A percentile compares a stretch with the other conserved stretches of the same genome.
These are phyloP conservation scores for Aspergillus glaucus DNA, from an alignment of 2,329 filamentous ascomycete genomes.

Conservation along the genomic window DNA sequence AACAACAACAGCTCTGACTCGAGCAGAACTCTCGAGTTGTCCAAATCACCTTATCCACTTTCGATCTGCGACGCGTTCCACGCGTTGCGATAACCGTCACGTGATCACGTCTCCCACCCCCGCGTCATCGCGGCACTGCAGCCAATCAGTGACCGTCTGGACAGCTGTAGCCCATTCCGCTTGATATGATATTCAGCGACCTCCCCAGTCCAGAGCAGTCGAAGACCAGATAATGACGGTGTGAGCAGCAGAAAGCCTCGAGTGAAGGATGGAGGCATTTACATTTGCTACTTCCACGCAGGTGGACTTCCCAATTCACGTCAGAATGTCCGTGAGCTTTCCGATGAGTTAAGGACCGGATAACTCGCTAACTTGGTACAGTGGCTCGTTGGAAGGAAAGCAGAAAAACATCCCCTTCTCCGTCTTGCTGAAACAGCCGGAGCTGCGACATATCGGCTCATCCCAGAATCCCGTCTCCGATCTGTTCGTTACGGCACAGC, in stretches of 20 bases:
- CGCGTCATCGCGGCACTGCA: slow-evolving; percentile 6
- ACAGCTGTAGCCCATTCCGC: slow-evolving; percentile 4
- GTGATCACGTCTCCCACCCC: slow-evolving; percentile 6
- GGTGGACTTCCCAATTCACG: slow-evolving; percentile 63
- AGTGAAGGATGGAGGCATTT: slow-evolving; percentile 73
- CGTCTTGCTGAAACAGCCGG: slow-evolving; percentile 67
- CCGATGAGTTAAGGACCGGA: background rate
- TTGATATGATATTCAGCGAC: background rate
- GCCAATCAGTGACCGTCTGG: slow-evolving; percentile 8
- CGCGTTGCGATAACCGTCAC: slow-evolving; percentile 7
- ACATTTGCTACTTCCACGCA: slow-evolving; percentile 88
- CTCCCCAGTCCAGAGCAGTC: background rate
- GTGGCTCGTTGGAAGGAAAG: slow-evolving; percentile 70
- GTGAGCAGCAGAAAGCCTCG: background rate
- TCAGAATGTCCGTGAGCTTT: slow-evolving; percentile 53
- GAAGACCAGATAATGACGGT: background rate
- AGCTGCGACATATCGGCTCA: slow-evolving; percentile 80
- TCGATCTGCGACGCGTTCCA: slow-evolving; percentile 1
- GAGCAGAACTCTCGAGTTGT: background rate
- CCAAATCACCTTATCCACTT: too few relatives aligned
- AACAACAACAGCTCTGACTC: background rate
- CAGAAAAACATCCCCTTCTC: slow-evolving; percentile 71
- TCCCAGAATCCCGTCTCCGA: slow-evolving; percentile 78
- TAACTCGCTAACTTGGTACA: slow-evolving; percentile 29
- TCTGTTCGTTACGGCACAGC: slow-evolving; percentile 84